These are phyloP conservation scores for Penicillium crystallinum DNA, from an alignment of 495 filamentous ascomycete species.

Conservation along the genomic window DNA sequence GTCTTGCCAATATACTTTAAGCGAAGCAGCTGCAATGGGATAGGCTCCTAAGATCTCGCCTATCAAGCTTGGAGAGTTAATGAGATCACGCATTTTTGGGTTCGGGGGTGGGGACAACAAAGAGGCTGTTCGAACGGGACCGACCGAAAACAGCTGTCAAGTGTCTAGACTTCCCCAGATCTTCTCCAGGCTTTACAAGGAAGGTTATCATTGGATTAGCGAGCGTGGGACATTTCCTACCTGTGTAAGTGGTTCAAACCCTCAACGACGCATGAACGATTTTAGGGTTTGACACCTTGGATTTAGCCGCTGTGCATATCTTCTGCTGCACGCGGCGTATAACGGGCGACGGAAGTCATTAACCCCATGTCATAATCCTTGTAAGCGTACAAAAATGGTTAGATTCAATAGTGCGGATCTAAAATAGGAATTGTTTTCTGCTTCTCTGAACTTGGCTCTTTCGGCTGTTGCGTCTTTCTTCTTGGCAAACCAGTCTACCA, in stretches of 20 bases:
- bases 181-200: too few species aligned
- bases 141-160: slow-evolving; percentile 3
- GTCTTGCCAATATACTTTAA: background rate
- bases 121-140: background rate
- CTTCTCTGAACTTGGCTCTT: too few species aligned
- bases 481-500: too few species aligned
- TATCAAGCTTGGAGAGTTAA: slow-evolving; percentile 1
- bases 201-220: background rate
- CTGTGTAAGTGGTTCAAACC: background rate
- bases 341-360: too few species aligned
- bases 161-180: slow-evolving; percentile 1
- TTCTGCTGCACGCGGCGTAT: background rate
- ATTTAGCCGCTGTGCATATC: background rate
- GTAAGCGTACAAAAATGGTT: too few species aligned
- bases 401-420: too few species aligned
- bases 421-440: too few species aligned
- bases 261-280: background rate
- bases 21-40: background rate
- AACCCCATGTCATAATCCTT: too few species aligned
- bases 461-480: too few species aligned
- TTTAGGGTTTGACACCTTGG: background rate
- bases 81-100: slow-evolving; percentile 13
- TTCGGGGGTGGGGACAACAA: background rate
- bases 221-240: too few species aligned
- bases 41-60: background rate